Evolutionary conservation across 257 asterid genomes (phyloP).

Genomic region (Nicotiana otophora): DNA sequence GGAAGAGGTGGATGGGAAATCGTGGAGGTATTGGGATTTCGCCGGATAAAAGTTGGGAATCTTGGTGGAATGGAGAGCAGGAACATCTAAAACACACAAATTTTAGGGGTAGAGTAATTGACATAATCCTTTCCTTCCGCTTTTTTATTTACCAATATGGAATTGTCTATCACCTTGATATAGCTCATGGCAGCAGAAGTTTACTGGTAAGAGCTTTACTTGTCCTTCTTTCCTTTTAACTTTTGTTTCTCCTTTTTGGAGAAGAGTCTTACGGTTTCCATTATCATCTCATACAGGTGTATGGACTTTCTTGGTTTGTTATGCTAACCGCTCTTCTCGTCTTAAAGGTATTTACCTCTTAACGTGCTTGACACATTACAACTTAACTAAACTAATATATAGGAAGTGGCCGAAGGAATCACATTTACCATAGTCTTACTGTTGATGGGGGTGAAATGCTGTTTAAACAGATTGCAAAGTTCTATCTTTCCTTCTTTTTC

Average conservation of each 20-base stretch:
- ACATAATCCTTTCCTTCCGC: constrained; percentile 70
- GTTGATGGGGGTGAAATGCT: constrained; percentile 1
- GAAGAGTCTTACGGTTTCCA: constrained; percentile 13
- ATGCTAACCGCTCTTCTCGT: constrained; percentile 71
- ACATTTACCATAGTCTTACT: not conserved
- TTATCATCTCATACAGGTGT: constrained; percentile 47
- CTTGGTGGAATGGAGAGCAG: constrained; percentile 98
- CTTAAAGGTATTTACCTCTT: constrained; percentile 53
- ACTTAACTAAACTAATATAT: not conserved
- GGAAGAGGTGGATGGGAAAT: constrained; percentile 99
- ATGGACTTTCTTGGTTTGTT: constrained; percentile 96
- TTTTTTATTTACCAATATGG: constrained; percentile 92
- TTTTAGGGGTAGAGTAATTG: constrained; percentile 67
- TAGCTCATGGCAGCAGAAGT: constrained; percentile 62
- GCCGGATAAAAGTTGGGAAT: constrained; percentile 92
- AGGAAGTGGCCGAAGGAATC: not conserved
- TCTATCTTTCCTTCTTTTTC: not conserved
- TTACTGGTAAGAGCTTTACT: constrained; percentile 43
- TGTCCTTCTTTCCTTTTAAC: not conserved
- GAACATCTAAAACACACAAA: constrained; percentile 78
- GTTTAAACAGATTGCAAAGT: not conserved
- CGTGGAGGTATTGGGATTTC: constrained; percentile 95
- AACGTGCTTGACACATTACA: not conserved
- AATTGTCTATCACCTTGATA: constrained; percentile 84
- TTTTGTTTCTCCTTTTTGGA: constrained; percentile 14